These are phyloP conservation scores for Chrysanthemum makinoi DNA, from an alignment of 129 eudicot genomes.

Conservation along the genomic window DNA sequence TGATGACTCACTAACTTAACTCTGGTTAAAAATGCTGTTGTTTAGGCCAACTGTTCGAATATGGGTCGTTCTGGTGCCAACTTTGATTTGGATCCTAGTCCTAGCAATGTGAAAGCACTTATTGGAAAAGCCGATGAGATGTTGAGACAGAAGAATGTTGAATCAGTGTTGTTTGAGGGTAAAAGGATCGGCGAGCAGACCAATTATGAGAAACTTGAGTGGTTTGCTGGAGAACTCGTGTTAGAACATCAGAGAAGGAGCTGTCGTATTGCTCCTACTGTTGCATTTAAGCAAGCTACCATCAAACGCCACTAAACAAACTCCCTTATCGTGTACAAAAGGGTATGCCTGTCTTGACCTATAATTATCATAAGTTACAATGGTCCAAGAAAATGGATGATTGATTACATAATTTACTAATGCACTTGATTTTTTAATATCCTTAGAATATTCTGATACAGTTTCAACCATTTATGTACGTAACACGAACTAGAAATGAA, in stretches of 20 bases:
- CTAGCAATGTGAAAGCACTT: slow-evolving; percentile 49
- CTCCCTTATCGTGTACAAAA: slow-evolving; percentile 8
- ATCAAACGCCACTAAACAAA: slow-evolving; percentile 26
- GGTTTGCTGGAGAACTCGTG: slow-evolving; percentile 87
- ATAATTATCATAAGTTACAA: background rate
- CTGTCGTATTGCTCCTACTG: slow-evolving; percentile 77
- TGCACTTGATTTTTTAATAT: too few species aligned
- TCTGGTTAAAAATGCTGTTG: too few species aligned
- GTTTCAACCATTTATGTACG: too few species aligned
- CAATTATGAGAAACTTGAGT: slow-evolving; percentile 75
- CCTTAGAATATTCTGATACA: too few species aligned
- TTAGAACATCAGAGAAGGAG: slow-evolving; percentile 89
- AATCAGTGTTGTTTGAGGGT: slow-evolving; percentile 71
- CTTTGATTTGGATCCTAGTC: slow-evolving; percentile 62
- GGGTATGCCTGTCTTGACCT: slow-evolving; percentile 3
- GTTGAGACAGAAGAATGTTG: slow-evolving; percentile 80
- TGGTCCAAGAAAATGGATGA: too few species aligned
- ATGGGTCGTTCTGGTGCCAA: slow-evolving; percentile 42
- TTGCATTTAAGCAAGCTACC: slow-evolving; percentile 75
- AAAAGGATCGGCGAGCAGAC: slow-evolving; percentile 69
- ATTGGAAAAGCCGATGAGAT: slow-evolving; percentile 61
- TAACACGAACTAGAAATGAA: too few species aligned
- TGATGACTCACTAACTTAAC: too few species aligned
- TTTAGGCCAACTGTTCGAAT: slow-evolving; percentile 59
- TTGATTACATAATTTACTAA: too few species aligned